Evolutionary conservation across 352 stramenopile species (phyloP), one percentile per base, ranked within the genome.

Genomic region (Pythium phragmiticola): DNA sequence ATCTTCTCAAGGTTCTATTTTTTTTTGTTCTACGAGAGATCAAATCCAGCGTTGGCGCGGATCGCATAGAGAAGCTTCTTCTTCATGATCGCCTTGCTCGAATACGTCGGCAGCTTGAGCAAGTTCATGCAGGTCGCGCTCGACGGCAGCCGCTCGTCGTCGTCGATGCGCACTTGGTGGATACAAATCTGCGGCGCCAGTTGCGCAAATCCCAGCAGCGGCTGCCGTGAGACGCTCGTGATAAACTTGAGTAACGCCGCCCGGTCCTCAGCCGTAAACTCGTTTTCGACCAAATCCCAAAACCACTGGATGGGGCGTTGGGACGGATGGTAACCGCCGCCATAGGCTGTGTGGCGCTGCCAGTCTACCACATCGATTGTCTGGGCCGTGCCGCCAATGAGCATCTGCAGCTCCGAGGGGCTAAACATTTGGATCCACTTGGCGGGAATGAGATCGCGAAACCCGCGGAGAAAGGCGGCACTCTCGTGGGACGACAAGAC

Each of bases 111-210:
- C 30, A 99, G 82, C 75, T 99, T 99, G 30, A 99, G 78, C 34
- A 95, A 80, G 72, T 99, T 99, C 84, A 99, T 99, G 78, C 97
- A 99, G 52, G 97, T 99, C 11, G 88, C 82, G 58, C 84, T 93
- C 17, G 84, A 91, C 16, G 82, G 84, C 47, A 93, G 61, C 0
- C 84, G 78, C 42, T 88, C 78, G 60, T 93, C 80, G 49, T 90
- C 78, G 13, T 77, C 72, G 33, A 86, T 86, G 30, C 82, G 84
- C 21, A 93, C 84, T 67, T 91, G 84, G 55, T 91, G 82, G 73
- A 99, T 96, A 48, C 94, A 98, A 70, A 99, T 98, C 46, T 90
- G 90, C 21, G 97, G 97, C 49, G 88, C 84, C 48, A 99, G 80
- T 47, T 88, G 85, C 2, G 74, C 78, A 78, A 99, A 99, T 0